Conservation (phyloP, 2,329 filamentous ascomycete species). For the Sarocladiaceae sp. region DNA sequence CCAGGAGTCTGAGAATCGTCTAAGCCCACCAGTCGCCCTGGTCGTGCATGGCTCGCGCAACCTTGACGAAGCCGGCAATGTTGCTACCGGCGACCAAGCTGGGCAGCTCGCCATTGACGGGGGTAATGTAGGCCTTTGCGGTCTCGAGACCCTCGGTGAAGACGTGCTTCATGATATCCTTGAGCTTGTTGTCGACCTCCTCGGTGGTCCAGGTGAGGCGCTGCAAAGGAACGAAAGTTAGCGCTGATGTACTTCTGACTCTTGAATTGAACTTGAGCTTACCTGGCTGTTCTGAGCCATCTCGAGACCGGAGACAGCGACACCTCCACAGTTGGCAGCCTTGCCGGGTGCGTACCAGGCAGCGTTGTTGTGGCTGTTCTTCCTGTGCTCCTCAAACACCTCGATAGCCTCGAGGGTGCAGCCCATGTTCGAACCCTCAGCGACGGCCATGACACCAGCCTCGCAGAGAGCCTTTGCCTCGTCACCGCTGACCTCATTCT, state of each 20-base stretch:
- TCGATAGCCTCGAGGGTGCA: constrained; percentile 95
- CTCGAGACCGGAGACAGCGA: constrained; percentile 93
- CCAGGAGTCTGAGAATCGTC: not conserved
- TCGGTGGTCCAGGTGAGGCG: constrained; percentile 79
- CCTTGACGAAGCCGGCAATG: constrained; percentile 97
- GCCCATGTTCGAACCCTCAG: constrained; percentile 98
- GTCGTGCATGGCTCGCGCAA: constrained; percentile 87
- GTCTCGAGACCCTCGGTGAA: constrained; percentile 87
- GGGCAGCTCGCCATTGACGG: constrained; percentile 76
- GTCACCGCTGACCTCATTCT: constrained; percentile 93
- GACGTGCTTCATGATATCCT: constrained; percentile 89
- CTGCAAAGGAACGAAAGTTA: constrained; percentile 26
- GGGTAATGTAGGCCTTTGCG: constrained; percentile 78
- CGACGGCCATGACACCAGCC: constrained; percentile 75
- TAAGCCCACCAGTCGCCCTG: constrained; percentile 87
- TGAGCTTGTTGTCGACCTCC: constrained; percentile 87
- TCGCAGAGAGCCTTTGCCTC: constrained; percentile 76
- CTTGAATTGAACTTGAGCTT: no score
- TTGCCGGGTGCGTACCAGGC: constrained; percentile 98
- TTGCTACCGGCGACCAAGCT: constrained; percentile 90
- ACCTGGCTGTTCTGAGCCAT: constrained; percentile 91
- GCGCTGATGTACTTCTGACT: no score
- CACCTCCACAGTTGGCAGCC: constrained; percentile 95
- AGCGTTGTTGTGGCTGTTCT: constrained; percentile 55
- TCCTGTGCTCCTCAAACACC: constrained; percentile 75